These are phyloP conservation scores for Chionographis japonica DNA, from an alignment of 106 monocot species.

Conservation along the genomic window DNA sequence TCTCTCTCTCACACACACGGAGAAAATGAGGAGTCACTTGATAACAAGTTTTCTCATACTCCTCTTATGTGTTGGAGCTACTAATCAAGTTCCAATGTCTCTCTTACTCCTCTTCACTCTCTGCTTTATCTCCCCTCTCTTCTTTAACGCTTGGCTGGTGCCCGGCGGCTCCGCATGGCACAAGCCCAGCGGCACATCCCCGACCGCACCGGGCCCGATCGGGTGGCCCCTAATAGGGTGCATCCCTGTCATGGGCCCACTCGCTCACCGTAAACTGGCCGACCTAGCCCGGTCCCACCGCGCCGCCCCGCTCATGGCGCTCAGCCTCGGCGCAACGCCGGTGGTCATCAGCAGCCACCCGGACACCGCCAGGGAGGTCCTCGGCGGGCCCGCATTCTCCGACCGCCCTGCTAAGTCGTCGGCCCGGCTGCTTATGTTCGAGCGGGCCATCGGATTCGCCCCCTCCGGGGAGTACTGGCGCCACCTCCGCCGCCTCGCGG, in stretches of 20 bases:
- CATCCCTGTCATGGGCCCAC: constrained; percentile 21
- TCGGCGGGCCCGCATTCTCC: constrained; percentile 24
- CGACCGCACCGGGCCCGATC: constrained; percentile 6
- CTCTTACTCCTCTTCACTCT: constrained; percentile 10
- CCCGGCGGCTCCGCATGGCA: constrained; percentile 42
- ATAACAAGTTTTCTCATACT: constrained; percentile 13
- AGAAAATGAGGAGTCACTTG: not conserved
- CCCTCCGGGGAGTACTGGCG: constrained; percentile 44
- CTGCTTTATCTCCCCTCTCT: constrained; percentile 1
- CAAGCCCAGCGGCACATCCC: not conserved
- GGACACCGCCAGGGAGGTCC: constrained; percentile 35
- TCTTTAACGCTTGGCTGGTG: constrained; percentile 11
- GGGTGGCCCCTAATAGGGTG: constrained; percentile 35
- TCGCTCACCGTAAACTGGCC: constrained; percentile 35
- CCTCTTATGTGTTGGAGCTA: constrained; percentile 7
- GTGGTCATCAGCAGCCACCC: constrained; percentile 29
- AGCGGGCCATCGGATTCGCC: constrained; percentile 46
- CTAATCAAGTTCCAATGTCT: not conserved
- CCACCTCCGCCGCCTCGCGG: constrained; percentile 27
- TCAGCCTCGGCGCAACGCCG: constrained; percentile 28
- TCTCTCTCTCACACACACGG: too few species aligned
- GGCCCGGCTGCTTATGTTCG: constrained; percentile 34
- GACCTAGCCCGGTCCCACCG: constrained; percentile 8
- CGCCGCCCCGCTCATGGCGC: constrained; percentile 25
- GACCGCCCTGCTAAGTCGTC: constrained; percentile 30